A percentile compares a stretch with the other conserved stretches of the same genome.
Conservation (phyloP, 345 rosid species). For the Hypericum androsaemum region DNA sequence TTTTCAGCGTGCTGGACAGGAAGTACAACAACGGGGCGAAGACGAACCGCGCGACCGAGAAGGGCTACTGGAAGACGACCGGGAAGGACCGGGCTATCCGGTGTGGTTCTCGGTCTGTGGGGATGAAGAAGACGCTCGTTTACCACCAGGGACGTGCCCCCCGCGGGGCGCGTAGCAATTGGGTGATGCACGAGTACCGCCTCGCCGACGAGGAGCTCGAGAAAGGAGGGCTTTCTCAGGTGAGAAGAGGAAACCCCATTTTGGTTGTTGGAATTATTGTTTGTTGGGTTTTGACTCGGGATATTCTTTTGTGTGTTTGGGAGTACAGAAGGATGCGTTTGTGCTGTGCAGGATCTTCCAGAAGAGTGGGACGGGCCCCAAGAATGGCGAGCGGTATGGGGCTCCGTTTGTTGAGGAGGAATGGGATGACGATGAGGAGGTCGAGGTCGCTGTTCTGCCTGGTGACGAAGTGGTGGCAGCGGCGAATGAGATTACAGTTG, state of each 20-base stretch:
- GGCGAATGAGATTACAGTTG: slow-evolving; percentile 28
- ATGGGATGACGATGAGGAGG: slow-evolving; percentile 65
- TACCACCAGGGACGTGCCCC: slow-evolving; percentile 89
- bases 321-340: slow-evolving; percentile 54
- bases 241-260: slow-evolving; percentile 15
- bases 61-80: slow-evolving; percentile 94
- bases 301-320: not conserved
- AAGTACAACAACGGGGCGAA: slow-evolving; percentile 78
- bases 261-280: not conserved
- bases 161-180: slow-evolving; percentile 63
- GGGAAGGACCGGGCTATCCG: slow-evolving; percentile 74
- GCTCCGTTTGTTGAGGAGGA: slow-evolving; percentile 95
- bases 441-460: slow-evolving; percentile 23
- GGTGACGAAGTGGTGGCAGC: slow-evolving; percentile 28
- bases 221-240: slow-evolving; percentile 51
- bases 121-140: slow-evolving; percentile 98
- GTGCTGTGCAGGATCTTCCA: slow-evolving; percentile 87
- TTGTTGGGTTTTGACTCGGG: not conserved
- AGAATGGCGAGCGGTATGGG: slow-evolving; percentile 93
- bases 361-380: slow-evolving; percentile 95
- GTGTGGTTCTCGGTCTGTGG: slow-evolving; percentile 36
- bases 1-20: slow-evolving; percentile 68
- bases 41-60: slow-evolving; percentile 90
- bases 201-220: slow-evolving; percentile 48
- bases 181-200: slow-evolving; percentile 99